A percentile compares a stretch with the other conserved stretches of the same genome.
These are phyloP conservation scores for Nannizzia gypsea DNA, from an alignment of 2,329 filamentous ascomycete species.

Conservation along the genomic window DNA sequence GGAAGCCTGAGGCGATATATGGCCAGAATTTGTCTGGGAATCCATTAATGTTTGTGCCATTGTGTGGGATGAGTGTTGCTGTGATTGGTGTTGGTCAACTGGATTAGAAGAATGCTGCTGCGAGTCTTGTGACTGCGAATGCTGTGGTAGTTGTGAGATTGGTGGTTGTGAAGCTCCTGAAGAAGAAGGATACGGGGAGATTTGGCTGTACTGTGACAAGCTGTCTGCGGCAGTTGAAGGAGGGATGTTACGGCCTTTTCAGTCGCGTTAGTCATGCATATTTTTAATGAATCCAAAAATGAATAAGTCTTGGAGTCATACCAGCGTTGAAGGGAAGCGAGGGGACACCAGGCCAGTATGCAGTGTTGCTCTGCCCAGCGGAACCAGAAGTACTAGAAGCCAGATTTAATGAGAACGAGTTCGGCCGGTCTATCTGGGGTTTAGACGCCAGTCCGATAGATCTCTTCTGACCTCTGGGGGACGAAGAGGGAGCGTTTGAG, in stretches of 20 bases:
- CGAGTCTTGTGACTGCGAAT: slow-evolving; percentile 16
- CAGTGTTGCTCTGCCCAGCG: slow-evolving; percentile 32
- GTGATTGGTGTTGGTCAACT: slow-evolving; percentile 15
- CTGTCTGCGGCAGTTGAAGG: slow-evolving; percentile 49
- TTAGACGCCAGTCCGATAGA: background rate
- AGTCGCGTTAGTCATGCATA: slow-evolving; percentile 46
- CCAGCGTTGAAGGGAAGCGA: slow-evolving; percentile 43
- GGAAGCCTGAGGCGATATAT: slow-evolving; percentile 29
- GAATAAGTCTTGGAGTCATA: slow-evolving; percentile 32
- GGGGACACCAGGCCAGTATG: slow-evolving; percentile 50
- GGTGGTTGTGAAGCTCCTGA: slow-evolving; percentile 37
- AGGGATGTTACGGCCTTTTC: slow-evolving; percentile 41
- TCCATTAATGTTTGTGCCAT: slow-evolving; percentile 37
- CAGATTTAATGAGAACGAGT: background rate
- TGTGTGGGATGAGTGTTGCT: slow-evolving; percentile 27
- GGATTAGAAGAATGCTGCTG: slow-evolving; percentile 19
- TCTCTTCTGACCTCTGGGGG: background rate
- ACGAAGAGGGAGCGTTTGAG: background rate
- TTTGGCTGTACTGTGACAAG: slow-evolving; percentile 54
- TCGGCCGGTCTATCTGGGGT: background rate
- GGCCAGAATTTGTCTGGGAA: slow-evolving; percentile 30
- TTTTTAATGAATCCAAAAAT: slow-evolving; percentile 30
- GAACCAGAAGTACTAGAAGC: slow-evolving; percentile 6
- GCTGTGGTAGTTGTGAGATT: slow-evolving; percentile 22
- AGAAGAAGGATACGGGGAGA: slow-evolving; percentile 50